A percentile compares a stretch with the other conserved stretches of the same genome.
These are phyloP conservation scores for Spergularia marina DNA, from an alignment of 148 eudicot species.

Conservation along the genomic window DNA sequence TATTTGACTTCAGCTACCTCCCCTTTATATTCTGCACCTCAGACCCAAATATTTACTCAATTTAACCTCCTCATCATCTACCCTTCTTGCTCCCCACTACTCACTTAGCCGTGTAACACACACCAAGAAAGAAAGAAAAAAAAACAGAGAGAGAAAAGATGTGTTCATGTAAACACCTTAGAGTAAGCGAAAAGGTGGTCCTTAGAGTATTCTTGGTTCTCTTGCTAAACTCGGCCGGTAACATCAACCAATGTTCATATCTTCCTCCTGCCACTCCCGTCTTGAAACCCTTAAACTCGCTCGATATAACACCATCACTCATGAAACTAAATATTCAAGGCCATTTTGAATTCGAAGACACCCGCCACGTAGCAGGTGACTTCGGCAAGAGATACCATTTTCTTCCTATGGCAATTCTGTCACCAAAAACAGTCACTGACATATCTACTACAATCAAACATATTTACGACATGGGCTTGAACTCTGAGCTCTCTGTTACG, in stretches of 20 bases:
- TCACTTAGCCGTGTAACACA: slow-evolving; percentile 5
- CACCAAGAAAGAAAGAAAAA: background rate
- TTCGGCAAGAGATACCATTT: slow-evolving; percentile 67
- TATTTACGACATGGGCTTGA: slow-evolving; percentile 59
- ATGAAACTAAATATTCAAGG: slow-evolving; percentile 48
- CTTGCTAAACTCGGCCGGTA: slow-evolving; percentile 40
- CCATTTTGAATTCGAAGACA: slow-evolving; percentile 40
- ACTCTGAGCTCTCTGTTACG: slow-evolving; percentile 61
- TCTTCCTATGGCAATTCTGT: slow-evolving; percentile 61
- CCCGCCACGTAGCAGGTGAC: slow-evolving; percentile 57
- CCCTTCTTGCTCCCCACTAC: background rate
- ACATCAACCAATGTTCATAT: slow-evolving; percentile 44
- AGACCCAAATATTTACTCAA: slow-evolving; percentile 11
- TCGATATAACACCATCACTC: slow-evolving; percentile 34
- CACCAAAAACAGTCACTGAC: slow-evolving; percentile 74
- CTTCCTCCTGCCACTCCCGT: slow-evolving; percentile 46
- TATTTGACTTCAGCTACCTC: slow-evolving; percentile 29
- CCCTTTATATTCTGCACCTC: slow-evolving; percentile 39
- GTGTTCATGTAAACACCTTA: slow-evolving; percentile 26
- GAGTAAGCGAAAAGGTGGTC: slow-evolving; percentile 26
- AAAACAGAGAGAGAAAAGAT: background rate
- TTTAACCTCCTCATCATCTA: background rate
- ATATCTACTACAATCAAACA: slow-evolving; percentile 57
- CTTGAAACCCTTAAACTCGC: slow-evolving; percentile 28
- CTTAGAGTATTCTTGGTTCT: slow-evolving; percentile 39